Evolutionary conservation across 768 basidiomycete genomes (phyloP).

Genomic region (Cystobasidium ongulense): DNA sequence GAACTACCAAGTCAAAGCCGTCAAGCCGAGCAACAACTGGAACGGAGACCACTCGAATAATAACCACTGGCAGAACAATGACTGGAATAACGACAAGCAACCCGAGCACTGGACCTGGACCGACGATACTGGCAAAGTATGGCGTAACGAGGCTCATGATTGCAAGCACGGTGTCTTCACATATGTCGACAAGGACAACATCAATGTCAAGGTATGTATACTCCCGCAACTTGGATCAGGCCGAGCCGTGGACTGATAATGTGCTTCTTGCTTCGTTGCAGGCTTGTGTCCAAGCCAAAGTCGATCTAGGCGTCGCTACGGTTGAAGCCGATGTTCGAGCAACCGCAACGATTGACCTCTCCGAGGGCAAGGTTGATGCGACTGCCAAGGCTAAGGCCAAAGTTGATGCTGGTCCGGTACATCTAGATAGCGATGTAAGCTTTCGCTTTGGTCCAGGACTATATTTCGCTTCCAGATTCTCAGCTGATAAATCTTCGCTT

Average conservation of each 20-base stretch:
- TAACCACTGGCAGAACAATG: neutral
- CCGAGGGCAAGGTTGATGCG: conserved; percentile 1
- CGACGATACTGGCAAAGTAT: conserved; percentile 1
- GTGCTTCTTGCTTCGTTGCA: neutral
- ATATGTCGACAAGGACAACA: conserved; percentile 3
- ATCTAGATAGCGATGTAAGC: neutral
- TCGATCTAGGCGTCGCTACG: conserved; percentile 6
- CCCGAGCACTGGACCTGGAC: conserved; percentile 2
- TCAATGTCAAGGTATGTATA: conserved; percentile 10
- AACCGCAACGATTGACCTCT: conserved; percentile 11
- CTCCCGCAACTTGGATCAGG: neutral
- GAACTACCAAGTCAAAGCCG: neutral
- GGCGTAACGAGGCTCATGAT: neutral
- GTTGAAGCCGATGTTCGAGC: conserved; percentile 14
- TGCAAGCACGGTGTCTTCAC: conserved; percentile 19
- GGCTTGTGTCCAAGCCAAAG: neutral
- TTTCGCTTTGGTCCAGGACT: neutral
- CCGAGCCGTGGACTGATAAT: neutral
- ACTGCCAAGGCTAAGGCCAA: conserved; percentile 2
- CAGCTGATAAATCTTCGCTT: neutral
- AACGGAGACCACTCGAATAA: no score
- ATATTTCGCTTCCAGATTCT: neutral
- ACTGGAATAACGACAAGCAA: neutral
- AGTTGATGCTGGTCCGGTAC: neutral
- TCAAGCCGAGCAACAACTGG: neutral